Evolutionary conservation across 306 rosid genomes (phyloP).

Genomic region (Cicer pinnatifidum): DNA sequence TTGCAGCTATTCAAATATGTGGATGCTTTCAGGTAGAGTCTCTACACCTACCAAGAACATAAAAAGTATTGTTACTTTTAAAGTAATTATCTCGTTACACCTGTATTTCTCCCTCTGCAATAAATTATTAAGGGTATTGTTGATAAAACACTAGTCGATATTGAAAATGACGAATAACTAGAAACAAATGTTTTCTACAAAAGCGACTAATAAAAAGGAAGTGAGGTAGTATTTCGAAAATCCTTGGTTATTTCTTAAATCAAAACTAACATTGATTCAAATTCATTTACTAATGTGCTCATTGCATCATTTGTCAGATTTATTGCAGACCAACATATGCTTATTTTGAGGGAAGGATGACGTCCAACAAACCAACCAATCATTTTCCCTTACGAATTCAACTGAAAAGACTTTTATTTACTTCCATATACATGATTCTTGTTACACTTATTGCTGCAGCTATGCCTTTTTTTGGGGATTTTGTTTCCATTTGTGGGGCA

Average conservation of each 20-base stretch:
- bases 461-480: conserved; percentile 76
- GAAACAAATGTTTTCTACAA: too few relatives aligned
- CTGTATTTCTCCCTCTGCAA: too few relatives aligned
- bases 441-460: conserved; percentile 75
- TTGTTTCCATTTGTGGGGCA: conserved; percentile 79
- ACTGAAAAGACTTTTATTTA: conserved; percentile 50
- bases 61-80: too few relatives aligned
- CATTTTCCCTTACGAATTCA: conserved; percentile 39
- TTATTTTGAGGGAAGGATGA: conserved; percentile 58
- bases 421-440: conserved; percentile 56
- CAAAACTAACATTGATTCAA: not conserved
- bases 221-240: too few relatives aligned
- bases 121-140: too few relatives aligned
- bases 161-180: too few relatives aligned
- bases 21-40: conserved; percentile 74
- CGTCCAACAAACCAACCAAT: conserved; percentile 42
- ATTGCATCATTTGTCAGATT: conserved; percentile 52
- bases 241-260: not conserved
- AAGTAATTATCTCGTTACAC: too few relatives aligned
- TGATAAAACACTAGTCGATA: too few relatives aligned
- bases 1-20: conserved; percentile 74
- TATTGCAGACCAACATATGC: conserved; percentile 86
- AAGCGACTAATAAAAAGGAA: too few relatives aligned
- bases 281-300: conserved; percentile 27
- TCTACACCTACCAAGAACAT: not conserved